Conservation (phyloP, 176 grass and related monocot genomes). For the Oryza meridionalis region DNA sequence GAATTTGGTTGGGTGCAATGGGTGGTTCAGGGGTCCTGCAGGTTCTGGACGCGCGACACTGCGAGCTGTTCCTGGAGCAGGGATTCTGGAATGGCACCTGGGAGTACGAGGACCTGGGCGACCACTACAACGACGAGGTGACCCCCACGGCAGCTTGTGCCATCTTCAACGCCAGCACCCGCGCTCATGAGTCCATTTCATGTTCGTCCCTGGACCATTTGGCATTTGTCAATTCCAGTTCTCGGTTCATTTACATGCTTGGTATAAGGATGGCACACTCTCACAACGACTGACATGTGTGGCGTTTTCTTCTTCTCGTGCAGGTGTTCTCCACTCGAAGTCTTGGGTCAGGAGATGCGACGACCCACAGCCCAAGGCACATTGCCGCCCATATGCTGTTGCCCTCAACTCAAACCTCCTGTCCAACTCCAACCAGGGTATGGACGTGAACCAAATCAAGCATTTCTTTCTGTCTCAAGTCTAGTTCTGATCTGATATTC, state of each 20-base stretch:
- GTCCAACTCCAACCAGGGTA: slow-evolving; percentile 64
- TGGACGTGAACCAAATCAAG: not conserved
- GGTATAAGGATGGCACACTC: not conserved
- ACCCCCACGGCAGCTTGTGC: slow-evolving; percentile 49
- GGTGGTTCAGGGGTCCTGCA: slow-evolving; percentile 77
- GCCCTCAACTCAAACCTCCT: slow-evolving; percentile 82
- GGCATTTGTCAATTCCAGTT: slow-evolving; percentile 14
- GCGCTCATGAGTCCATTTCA: slow-evolving; percentile 27
- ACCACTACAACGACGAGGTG: slow-evolving; percentile 48
- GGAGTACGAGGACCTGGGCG: slow-evolving; percentile 75
- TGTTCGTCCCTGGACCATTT: slow-evolving; percentile 46
- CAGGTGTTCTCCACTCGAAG: slow-evolving; percentile 50
- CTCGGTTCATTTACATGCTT: not conserved
- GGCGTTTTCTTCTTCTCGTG: not conserved
- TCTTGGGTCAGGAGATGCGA: slow-evolving; percentile 49
- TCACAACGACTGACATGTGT: not conserved
- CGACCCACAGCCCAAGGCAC: slow-evolving; percentile 57
- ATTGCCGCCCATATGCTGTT: slow-evolving; percentile 44
- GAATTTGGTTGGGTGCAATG: slow-evolving; percentile 34
- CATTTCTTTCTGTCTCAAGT: not conserved
- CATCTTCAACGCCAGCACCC: slow-evolving; percentile 59
- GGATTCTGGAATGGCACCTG: slow-evolving; percentile 61
- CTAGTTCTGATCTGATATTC: slow-evolving; percentile 29
- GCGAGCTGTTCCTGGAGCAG: slow-evolving; percentile 81
- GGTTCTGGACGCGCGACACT: slow-evolving; percentile 78